Base-by-base conservation (phyloP, 192 early-diverging fungal genomes). In the Coemansia asiatica region DNA sequence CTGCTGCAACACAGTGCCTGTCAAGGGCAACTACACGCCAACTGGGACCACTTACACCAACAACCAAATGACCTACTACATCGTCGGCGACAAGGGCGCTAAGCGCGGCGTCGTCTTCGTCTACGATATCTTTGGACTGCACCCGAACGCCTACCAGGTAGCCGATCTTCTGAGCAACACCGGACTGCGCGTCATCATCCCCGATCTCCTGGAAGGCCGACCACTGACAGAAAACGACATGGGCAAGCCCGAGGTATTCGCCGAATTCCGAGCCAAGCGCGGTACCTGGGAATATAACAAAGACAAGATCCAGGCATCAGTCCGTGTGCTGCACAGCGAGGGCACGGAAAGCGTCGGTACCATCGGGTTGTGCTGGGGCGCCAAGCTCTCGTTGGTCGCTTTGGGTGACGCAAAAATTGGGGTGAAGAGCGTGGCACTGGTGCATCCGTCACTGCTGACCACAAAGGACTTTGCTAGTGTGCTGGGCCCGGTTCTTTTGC, bases 331-430 rank as follows among this genome's bases (percentile, higher is more conserved):
- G 21, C 35, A 74, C 56, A 35, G 74, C 38, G 56, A 63, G 31
- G 61, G 73, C 8, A 83, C n/a, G n/a, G n/a, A 83, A 64, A 86
- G 89, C 46, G 79, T 76, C 47, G 63, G 64, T 10, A 59, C 74
- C 8, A 75, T 85, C 38, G 90, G 89, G 9, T 87, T 90, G 64
- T 90, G 90, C 82, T 90, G 89, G 89, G 89, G 90, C 44, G 86
- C 76, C 13, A 76, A 86, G 61, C 82, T 89, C 60, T 67, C 84
- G 19, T 75, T 81, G 7, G 53, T 76, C 27, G 83, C 83, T 31
- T 67, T 76, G 23, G 61, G 83, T 10, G 67, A 78, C 33, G 77
- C 83, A 4, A 60, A 68, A n/a, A n/a, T n/a, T 1, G 85, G 82
- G 9, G 78, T 86, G 47, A 61, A 66, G 12, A 74, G 84, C 4